phyloP scores from a whole-genome alignment of 352 stramenopile species.

The Phytophthora pluvialis region DNA sequence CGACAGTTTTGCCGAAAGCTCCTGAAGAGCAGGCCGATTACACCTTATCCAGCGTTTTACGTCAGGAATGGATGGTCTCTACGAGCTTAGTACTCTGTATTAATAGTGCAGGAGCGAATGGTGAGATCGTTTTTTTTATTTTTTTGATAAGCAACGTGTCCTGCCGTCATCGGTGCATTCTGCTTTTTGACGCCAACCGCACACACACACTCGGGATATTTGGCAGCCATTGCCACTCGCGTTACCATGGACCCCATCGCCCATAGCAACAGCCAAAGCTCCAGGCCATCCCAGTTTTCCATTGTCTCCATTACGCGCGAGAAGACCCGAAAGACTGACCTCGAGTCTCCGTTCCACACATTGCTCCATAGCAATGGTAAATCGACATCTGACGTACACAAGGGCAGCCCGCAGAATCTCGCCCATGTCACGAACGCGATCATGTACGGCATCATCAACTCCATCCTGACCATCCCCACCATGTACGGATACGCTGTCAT shows the following conservation, averaged over 20 bases:
- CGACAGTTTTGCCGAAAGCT: too few relatives aligned
- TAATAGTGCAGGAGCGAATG: neutral
- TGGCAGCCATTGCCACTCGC: too few relatives aligned
- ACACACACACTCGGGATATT: neutral
- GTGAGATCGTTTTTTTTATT: neutral
- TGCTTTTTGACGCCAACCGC: slow-evolving; percentile 3
- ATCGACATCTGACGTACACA: neutral
- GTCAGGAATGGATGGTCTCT: too few relatives aligned
- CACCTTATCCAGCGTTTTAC: too few relatives aligned
- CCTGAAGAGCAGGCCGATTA: too few relatives aligned
- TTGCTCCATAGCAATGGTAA: slow-evolving; percentile 32
- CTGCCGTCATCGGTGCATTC: slow-evolving; percentile 8
- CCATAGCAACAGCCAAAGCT: slow-evolving; percentile 13
- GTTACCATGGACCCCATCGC: slow-evolving; percentile 8
- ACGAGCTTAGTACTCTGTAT: neutral
- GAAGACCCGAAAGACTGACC: slow-evolving; percentile 17
- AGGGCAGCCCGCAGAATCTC: slow-evolving; percentile 5
- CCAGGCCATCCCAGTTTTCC: slow-evolving; percentile 24
- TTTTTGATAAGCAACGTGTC: neutral
- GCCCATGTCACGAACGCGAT: slow-evolving; percentile 65
- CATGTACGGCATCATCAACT: slow-evolving; percentile 92
- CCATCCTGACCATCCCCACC: slow-evolving; percentile 92
- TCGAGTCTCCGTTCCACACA: slow-evolving; percentile 31
- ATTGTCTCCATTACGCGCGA: slow-evolving; percentile 20
- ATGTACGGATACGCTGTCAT: slow-evolving; percentile 97